Evolutionary conservation across 2,329 filamentous ascomycete genomes (phyloP), one percentile per base, ranked within the genome.

Genomic region (Arthroderma sp.): DNA sequence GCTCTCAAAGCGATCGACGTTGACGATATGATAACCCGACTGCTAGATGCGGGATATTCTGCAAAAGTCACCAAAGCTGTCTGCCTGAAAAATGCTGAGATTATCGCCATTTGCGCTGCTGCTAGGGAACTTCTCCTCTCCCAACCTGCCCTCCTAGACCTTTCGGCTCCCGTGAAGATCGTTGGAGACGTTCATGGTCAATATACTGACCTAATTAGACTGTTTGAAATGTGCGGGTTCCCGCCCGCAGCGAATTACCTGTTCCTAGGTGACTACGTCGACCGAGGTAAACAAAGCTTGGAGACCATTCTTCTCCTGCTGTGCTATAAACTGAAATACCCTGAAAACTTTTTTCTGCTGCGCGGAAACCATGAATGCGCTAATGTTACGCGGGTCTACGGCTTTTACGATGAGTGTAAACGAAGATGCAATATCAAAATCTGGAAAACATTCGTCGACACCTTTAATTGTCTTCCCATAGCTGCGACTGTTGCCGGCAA

Each of bases 171-270:
- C 0, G 91, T 98, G 58, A 98, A 98, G 69, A 93, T 98, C 57
- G 91, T 96, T 29, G 89, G 89, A 42, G 89, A 96, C 61, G 86
- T 96, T 9, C 89, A 96, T 61, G 89, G 89, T 42, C 89, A 96
- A 64, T 96, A 94, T 63, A 94, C 87, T 7, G 89, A 96, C 63
- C 70, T 96, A 42, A 93, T 96, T 57, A 81, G 89, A 51, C 85
- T 96, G 76, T 96, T 96, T 58, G 89, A 96, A 64, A 95, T 95
- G 88, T 95, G 89, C 60, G 89, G 89, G 4, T 96, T 95, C 58
- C 89, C 89, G 5, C 89, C 89, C 1, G 82, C 77, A 50, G 78
- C 87, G 34, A 96, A 96, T 68, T 96, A 86, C 60, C 74, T 96
- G 42, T 96, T 95, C 66, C 72, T 96, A 3, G 89, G 89, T 42